Percentiles rank a stretch among this genome's conserved stretches.
These are phyloP conservation scores for Trametes villosa DNA, from an alignment of 768 basidiomycete genomes.

Conservation along the genomic window DNA sequence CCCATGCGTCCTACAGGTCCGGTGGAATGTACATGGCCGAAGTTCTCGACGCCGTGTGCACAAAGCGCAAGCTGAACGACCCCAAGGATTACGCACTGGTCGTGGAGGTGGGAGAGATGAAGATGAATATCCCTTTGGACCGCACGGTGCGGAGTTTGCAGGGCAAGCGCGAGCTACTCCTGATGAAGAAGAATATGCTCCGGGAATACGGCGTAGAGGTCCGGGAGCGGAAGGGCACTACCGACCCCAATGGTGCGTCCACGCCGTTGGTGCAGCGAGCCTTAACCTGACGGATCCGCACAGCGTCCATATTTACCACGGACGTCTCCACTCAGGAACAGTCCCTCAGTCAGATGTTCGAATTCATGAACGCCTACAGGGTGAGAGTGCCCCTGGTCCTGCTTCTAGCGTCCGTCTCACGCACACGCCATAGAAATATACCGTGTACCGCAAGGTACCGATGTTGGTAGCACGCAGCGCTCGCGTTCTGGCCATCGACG, in stretches of 20 bases:
- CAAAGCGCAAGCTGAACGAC: constrained; percentile 64
- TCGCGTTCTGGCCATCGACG: constrained; percentile 91
- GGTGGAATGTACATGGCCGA: constrained; percentile 98
- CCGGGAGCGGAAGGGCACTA: constrained; percentile 69
- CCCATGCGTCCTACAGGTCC: constrained; percentile 50
- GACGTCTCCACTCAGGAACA: constrained; percentile 67
- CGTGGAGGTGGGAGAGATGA: constrained; percentile 56
- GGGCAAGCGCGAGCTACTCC: constrained; percentile 80
- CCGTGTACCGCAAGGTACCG: constrained; percentile 91
- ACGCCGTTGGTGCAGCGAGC: neutral
- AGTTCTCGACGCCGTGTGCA: constrained; percentile 83
- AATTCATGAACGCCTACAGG: constrained; percentile 87
- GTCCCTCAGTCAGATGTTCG: constrained; percentile 63
- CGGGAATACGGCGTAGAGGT: constrained; percentile 72
- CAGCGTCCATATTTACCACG: constrained; percentile 86
- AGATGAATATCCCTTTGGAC: constrained; percentile 87
- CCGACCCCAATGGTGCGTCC: constrained; percentile 88
- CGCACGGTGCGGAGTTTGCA: constrained; percentile 95
- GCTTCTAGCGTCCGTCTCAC: neutral
- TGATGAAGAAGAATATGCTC: constrained; percentile 80
- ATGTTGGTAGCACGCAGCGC: constrained; percentile 92
- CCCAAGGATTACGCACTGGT: constrained; percentile 86
- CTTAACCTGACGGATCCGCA: neutral
- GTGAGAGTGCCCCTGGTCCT: constrained; percentile 39
- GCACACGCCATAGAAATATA: constrained; percentile 69